These are phyloP conservation scores for Psophocarpus tetragonolobus DNA, from an alignment of 306 rosid species.

Conservation along the genomic window DNA sequence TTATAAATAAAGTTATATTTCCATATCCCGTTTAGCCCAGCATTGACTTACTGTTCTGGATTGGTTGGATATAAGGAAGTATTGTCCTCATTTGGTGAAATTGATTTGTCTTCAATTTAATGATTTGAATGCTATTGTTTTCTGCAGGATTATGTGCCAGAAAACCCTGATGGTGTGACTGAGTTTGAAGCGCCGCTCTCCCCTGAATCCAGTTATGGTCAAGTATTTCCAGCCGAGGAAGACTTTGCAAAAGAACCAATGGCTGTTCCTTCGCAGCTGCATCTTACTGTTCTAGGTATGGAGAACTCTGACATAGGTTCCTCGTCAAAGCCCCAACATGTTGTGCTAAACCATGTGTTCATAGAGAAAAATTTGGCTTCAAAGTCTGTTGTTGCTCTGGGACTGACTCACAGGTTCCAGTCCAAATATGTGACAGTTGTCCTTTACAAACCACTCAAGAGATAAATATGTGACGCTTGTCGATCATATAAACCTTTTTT, in stretches of 20 bases:
- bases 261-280: conserved; percentile 77
- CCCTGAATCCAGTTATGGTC: conserved; percentile 79
- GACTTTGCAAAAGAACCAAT: conserved; percentile 88
- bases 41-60: too few relatives aligned
- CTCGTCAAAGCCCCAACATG: conserved; percentile 81
- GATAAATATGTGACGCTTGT: conserved; percentile 58
- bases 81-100: not conserved
- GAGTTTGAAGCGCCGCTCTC: conserved; percentile 88
- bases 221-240: conserved; percentile 65
- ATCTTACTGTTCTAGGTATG: conserved; percentile 76
- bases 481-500: conserved; percentile 5
- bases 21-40: too few relatives aligned
- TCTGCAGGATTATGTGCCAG: conserved; percentile 81
- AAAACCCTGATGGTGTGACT: conserved; percentile 60
- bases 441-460: conserved; percentile 85
- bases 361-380: conserved; percentile 84
- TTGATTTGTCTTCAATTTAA: not conserved
- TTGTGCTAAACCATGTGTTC: conserved; percentile 87
- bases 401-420: conserved; percentile 82
- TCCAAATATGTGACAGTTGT: conserved; percentile 91
- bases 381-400: conserved; percentile 87
- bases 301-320: conserved; percentile 57
- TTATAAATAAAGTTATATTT: conserved; percentile 3
- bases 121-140: conserved; percentile 26
- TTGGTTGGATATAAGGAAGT: too few relatives aligned